phyloP scores from a whole-genome alignment of 2,329 filamentous ascomycete species.

The Chaetomium globosum region DNA sequence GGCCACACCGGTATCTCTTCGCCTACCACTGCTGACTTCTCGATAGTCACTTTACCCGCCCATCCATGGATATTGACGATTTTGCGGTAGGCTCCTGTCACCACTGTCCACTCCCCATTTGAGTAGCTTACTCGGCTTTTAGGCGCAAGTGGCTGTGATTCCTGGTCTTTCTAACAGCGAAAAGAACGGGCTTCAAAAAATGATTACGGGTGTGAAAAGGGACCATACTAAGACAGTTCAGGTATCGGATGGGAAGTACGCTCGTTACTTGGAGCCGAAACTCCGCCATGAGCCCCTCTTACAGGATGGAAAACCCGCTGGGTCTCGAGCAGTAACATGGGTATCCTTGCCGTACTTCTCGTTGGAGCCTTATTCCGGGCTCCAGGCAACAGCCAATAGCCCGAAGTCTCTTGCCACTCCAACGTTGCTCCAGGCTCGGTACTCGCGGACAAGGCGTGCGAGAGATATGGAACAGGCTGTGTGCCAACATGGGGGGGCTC shows the following conservation, averaged over 20 bases:
- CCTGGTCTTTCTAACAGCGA: conserved; percentile 40
- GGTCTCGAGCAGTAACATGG: conserved; percentile 43
- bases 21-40: not conserved
- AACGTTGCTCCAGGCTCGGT: conserved; percentile 50
- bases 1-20: not conserved
- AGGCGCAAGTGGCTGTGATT: conserved; percentile 45
- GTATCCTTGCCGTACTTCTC: conserved; percentile 53
- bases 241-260: conserved; percentile 45
- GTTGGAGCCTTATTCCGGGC: conserved; percentile 48
- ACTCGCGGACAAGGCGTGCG: conserved; percentile 44
- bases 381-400: conserved; percentile 39
- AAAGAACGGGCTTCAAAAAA: conserved; percentile 28
- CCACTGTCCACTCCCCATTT: too few species aligned
- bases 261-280: conserved; percentile 48
- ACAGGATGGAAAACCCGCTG: conserved; percentile 28
- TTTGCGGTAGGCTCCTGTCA: conserved; percentile 42
- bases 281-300: conserved; percentile 44
- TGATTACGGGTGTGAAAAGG: conserved; percentile 46
- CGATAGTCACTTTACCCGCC: conserved; percentile 45
- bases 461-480: conserved; percentile 54
- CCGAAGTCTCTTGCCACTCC: conserved; percentile 46
- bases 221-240: conserved; percentile 44
- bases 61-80: conserved; percentile 48
- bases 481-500: conserved; percentile 44
- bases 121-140: conserved; percentile 19